Percentiles rank a stretch among this genome's conserved stretches.
phyloP scores from a whole-genome alignment of 2,329 filamentous ascomycete genomes.

The Talaromyces islandicus region DNA sequence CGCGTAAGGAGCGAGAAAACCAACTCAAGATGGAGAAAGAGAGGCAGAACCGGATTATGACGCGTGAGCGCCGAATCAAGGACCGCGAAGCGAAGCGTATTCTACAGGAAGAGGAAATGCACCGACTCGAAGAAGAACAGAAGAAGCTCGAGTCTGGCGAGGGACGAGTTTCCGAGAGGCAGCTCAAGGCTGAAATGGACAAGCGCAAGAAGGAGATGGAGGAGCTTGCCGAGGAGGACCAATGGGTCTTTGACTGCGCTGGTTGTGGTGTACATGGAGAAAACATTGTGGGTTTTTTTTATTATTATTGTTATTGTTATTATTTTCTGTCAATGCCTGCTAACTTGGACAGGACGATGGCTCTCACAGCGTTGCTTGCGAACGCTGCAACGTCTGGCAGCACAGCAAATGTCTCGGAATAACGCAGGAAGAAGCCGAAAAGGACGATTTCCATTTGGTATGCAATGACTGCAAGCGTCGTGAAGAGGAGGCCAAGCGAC shows the following conservation, averaged over 20 bases:
- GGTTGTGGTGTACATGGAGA: constrained; percentile 85
- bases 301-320: too few relatives aligned
- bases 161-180: constrained; percentile 67
- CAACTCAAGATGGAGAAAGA: constrained; percentile 65
- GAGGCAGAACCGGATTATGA: constrained; percentile 72
- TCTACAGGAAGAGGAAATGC: constrained; percentile 78
- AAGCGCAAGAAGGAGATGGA: constrained; percentile 70
- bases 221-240: constrained; percentile 61
- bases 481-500: constrained; percentile 55
- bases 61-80: constrained; percentile 75
- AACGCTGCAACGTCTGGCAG: constrained; percentile 92
- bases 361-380: constrained; percentile 87
- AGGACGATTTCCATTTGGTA: constrained; percentile 80
- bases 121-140: constrained; percentile 70
- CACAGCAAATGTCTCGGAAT: constrained; percentile 90
- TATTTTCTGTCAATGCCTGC: background rate
- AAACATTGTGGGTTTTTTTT: constrained; percentile 53
- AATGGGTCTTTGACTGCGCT: constrained; percentile 91
- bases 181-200: constrained; percentile 76
- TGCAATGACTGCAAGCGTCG: constrained; percentile 71
- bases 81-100: constrained; percentile 79
- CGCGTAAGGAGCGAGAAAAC: constrained; percentile 52
- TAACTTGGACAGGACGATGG: constrained; percentile 65
- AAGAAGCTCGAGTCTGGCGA: constrained; percentile 52
- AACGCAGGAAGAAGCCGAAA: constrained; percentile 69